These are phyloP conservation scores for Phytophthora kernoviae DNA, from an alignment of 352 stramenopile genomes.

Conservation along the genomic window DNA sequence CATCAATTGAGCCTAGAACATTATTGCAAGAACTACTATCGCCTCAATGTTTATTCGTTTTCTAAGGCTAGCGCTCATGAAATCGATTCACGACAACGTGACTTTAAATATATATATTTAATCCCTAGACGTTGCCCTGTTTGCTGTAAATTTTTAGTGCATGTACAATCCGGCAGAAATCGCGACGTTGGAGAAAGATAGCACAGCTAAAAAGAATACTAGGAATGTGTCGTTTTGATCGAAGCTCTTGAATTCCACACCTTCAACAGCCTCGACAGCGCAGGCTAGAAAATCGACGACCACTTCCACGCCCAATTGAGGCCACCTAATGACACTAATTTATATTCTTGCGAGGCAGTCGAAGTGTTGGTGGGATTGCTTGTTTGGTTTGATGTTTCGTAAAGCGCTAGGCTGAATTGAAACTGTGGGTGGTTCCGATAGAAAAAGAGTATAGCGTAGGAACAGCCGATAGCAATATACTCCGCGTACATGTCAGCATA, in stretches of 20 bases:
- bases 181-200: slow-evolving; percentile 17
- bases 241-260: slow-evolving; percentile 18
- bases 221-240: slow-evolving; percentile 19
- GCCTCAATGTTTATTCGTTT: too few species aligned
- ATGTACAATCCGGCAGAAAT: slow-evolving; percentile 20
- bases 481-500: slow-evolving; percentile 48
- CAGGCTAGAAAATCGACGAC: slow-evolving; percentile 26
- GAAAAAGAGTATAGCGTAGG: slow-evolving; percentile 35
- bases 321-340: slow-evolving; percentile 6
- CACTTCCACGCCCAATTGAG: slow-evolving; percentile 17
- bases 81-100: too few species aligned
- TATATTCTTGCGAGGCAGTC: not conserved
- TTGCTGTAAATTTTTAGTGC: not conserved
- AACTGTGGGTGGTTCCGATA: slow-evolving; percentile 37
- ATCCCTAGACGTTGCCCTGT: too few species aligned
- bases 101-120: too few species aligned
- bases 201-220: slow-evolving; percentile 5
- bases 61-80: too few species aligned
- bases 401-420: slow-evolving; percentile 3
- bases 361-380: not conserved
- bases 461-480: slow-evolving; percentile 47
- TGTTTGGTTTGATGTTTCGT: not conserved
- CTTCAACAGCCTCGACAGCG: slow-evolving; percentile 14
- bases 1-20: too few species aligned
- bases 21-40: too few species aligned